Base-by-base conservation (phyloP, 352 stramenopile genomes). In the Phytophthora lateralis region DNA sequence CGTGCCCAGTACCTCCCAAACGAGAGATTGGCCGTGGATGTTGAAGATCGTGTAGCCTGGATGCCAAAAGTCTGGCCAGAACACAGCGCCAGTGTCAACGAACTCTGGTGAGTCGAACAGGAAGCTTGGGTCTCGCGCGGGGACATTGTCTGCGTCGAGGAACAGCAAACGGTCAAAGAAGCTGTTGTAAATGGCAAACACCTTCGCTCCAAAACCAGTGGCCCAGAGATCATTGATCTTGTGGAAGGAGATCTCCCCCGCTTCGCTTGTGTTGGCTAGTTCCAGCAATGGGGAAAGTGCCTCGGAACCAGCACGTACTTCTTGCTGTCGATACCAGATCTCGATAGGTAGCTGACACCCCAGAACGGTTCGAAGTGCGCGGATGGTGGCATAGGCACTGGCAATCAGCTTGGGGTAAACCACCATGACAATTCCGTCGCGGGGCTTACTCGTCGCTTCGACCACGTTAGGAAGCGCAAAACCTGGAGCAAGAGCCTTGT, bases 1-100 rank as follows among this genome's bases (percentile, higher is more conserved):
- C 11, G 78, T 49, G 11, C 58, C 75, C 6, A 88, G 69, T 21
- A 83, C 48, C 44, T 82, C 69, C 76, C 78, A 88, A 8, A 88
- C 42, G 7, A 85, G 55, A 29, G 68, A 80, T 41, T 73, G 46
- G 3, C 61, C 69, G 43, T 88, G 71, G 42, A 88, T 73, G 45
- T 88, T 88, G 59, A 88, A 88, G 29, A 85, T 84, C 65, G 44
- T 74, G 26, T 41, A 65, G 41, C 43, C 43, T 32, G 59, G 60
- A 37, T 62, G 44, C 59, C 52, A 67, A 20, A 67, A 67, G 8
- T 61, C 59, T 4, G 60, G 52, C 60, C 60, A 67, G 21, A 67
- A 67, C 10, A 91, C 34, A n/a, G 81, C 77, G 12, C 79, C 78
- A 0, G 61, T 76, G 29, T 63, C 49, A 2, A 43, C 38, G 30